phyloP scores from a whole-genome alignment of 345 rosid genomes.

The Microcos paniculata region DNA sequence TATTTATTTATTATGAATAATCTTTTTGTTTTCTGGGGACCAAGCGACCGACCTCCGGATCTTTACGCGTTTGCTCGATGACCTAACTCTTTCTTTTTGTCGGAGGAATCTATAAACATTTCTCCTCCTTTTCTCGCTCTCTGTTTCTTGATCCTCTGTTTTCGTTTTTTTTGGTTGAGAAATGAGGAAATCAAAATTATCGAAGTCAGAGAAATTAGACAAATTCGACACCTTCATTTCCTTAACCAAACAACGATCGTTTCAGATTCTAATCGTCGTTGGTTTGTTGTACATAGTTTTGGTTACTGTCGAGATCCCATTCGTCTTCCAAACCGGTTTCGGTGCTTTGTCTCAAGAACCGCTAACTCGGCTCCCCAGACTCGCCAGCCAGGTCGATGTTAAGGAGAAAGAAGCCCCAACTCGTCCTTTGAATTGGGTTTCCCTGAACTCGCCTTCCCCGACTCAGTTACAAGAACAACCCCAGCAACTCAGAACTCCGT shows the following conservation, averaged over 20 bases:
- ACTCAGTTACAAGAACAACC: conserved; percentile 17
- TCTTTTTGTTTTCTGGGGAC: not conserved
- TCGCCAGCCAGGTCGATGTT: conserved; percentile 50
- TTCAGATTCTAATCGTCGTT: conserved; percentile 57
- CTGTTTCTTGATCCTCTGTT: not conserved
- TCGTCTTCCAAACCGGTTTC: conserved; percentile 58
- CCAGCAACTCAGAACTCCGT: conserved; percentile 6
- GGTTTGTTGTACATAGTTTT: conserved; percentile 57
- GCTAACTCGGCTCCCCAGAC: conserved; percentile 39
- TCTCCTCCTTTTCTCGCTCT: not conserved
- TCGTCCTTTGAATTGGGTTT: conserved; percentile 55
- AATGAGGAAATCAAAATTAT: conserved; percentile 42
- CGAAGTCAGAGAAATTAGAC: conserved; percentile 39
- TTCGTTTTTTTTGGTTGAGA: not conserved
- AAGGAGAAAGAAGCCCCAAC: conserved; percentile 44
- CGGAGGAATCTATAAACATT: not conserved
- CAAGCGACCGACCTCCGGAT: not conserved
- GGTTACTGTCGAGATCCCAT: conserved; percentile 78
- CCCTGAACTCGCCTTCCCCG: conserved; percentile 36
- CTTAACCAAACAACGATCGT: conserved; percentile 61
- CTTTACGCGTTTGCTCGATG: not conserved
- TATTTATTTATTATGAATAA: not conserved
- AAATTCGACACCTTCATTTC: conserved; percentile 44
- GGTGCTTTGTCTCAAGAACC: conserved; percentile 48
- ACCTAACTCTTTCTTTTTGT: not conserved